Percentiles rank a stretch among this genome's conserved stretches.
Conservation (phyloP, 2,329 filamentous ascomycete species). For the Parafenestella ontariensis region DNA sequence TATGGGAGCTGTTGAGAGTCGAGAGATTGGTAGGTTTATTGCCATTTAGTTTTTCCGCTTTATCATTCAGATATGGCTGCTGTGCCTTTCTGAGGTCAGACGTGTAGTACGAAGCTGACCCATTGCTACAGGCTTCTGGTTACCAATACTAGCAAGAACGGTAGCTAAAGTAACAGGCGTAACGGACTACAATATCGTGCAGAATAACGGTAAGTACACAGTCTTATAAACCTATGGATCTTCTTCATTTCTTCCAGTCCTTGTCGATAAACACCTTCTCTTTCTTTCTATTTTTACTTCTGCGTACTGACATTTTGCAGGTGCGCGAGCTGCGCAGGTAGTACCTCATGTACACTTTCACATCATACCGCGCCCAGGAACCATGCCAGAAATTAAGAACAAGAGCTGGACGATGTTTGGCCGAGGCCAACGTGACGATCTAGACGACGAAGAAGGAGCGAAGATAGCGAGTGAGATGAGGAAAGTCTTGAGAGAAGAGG, state of each 20-base stretch:
- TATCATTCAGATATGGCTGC: background rate
- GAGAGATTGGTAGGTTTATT: slow-evolving; percentile 66
- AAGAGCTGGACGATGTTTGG: slow-evolving; percentile 86
- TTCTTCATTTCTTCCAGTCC: background rate
- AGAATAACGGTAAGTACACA: slow-evolving; percentile 76
- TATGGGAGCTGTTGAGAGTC: slow-evolving; percentile 67
- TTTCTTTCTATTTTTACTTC: background rate
- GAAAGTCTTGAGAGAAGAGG: slow-evolving; percentile 48
- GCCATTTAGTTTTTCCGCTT: background rate
- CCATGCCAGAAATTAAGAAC: slow-evolving; percentile 58
- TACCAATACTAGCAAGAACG: slow-evolving; percentile 76
- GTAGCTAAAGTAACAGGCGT: slow-evolving; percentile 73
- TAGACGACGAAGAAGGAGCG: slow-evolving; percentile 77
- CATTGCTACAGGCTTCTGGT: slow-evolving; percentile 54
- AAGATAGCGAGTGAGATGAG: slow-evolving; percentile 62
- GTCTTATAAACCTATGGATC: background rate
- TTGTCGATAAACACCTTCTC: background rate
- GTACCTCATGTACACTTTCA: slow-evolving; percentile 96
- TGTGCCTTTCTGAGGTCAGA: too few species aligned
- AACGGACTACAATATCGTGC: slow-evolving; percentile 92
- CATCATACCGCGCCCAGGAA: slow-evolving; percentile 79
- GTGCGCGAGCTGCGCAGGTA: slow-evolving; percentile 86
- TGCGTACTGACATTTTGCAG: slow-evolving; percentile 42
- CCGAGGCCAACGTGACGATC: slow-evolving; percentile 71
- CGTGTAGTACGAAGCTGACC: background rate